Evolutionary conservation across 2,329 filamentous ascomycete genomes (phyloP), one percentile per base, ranked within the genome.

Genomic region (Colletotrichum tofieldiae): DNA sequence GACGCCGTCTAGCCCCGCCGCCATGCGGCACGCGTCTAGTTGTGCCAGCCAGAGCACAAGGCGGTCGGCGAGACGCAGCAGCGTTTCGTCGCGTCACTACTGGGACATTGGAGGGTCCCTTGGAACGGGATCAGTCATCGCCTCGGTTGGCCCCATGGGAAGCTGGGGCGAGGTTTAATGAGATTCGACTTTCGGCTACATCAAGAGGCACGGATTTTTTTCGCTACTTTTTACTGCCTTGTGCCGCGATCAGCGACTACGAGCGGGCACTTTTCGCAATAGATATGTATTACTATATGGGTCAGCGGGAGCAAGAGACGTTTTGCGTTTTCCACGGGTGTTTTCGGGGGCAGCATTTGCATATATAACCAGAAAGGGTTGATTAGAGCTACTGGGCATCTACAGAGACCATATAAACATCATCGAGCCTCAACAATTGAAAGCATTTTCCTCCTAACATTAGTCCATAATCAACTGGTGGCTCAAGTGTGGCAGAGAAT

Each of bases 11-110:
- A 88, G 84, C 75, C 84, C 88, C 35, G 82, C 84, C 63, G 81
- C 81, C 35, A 82, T 86, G 74, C 85, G 83, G 80, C 86, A 87
- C 74, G 81, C 83, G 81, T 84, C 91, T 71, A 97, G 93, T 81
- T 97, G 94, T 81, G 94, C 94, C 5, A 97, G 94, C 79, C 94
- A 97, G 82, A 97, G 94, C 81, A 94, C 94, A 9, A 92, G 93
- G 80, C 91, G 92, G 76, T 94, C 90, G 43, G 91, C 90, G 49
- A 87, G 88, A 77, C 86, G 89, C 64, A 93, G 91, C 77, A 92
- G 90, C 75, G 88, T 90, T 43, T 95, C 93, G 55, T 94, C 92
- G 56, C 86, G 94, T 65, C 94, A 97, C 79, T 98, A 97, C 81
- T 98, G 95, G 95, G 95, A 98, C 80, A 90, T 98, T 75, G 94